Base-by-base conservation (phyloP, 1,139 yeast genomes). In the Insectozyma bohioensis region DNA sequence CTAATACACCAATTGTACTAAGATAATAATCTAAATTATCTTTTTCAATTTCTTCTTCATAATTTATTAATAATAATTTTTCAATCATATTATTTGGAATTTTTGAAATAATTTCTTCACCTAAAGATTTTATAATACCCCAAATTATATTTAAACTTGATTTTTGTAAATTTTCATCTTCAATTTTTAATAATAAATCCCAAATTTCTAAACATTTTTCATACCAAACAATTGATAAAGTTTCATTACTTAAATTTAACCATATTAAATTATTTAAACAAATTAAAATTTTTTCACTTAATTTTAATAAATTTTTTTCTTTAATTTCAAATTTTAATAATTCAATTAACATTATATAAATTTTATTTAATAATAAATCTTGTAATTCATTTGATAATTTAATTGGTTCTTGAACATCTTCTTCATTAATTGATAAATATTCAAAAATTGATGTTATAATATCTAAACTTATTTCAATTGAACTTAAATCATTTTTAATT, bases 381-480 rank as follows among this genome's bases (percentile, higher is more conserved):
- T 60, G 40, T 12, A 58, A 40, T 2, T 56, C 59, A 3, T 51
- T 43, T 31, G 49, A 36, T 35, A 58, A 44, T 12, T 40, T 31
- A 33, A 54, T 45, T 3, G 61, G 56, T 9, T 47, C 52, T 12
- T 47, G 46, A 9, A 45, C 37, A 11, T 46, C 39, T 10, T 40
- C 39, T 26, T 62, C 70, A 32, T 54, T 52, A 7, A 56, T 42
- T 3, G 72, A 61, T 24, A 67, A 51, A 34, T 54, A 80, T 52
- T 90, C 97, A 46, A 85, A 74, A 6, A 81, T 63, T 1, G 92
- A 81, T 1, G 96, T 79, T 20, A 85, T 65, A 22, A 90, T 58
- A 51, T 90, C 97, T 24, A 88, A 61, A 0, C 84, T 67, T 1
- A 81, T 69, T 47, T 86, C 95, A 20, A 85, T 63, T 4, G 84